Conservation (phyloP, 768 basidiomycete genomes). For the Naganishia onofrii region DNA sequence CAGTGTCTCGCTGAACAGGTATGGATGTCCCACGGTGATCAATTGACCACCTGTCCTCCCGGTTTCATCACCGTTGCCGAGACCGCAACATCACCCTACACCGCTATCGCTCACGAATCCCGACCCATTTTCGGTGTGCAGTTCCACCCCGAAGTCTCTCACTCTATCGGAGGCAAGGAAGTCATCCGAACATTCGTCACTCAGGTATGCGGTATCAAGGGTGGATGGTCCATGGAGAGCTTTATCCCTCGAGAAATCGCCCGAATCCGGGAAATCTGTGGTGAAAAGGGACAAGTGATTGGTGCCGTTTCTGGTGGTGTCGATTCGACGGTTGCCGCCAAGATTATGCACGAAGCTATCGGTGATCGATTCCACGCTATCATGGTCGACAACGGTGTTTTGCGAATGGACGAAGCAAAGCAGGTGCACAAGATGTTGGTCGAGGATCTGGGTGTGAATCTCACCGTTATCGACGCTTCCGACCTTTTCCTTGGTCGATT, state of each 20-base stretch:
- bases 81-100: conserved; percentile 83
- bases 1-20: conserved; percentile 60
- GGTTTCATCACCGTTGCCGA: conserved; percentile 84
- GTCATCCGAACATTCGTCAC: conserved; percentile 81
- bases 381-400: conserved; percentile 98
- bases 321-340: conserved; percentile 96
- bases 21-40: conserved; percentile 99
- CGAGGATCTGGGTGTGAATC: conserved; percentile 87
- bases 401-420: conserved; percentile 81
- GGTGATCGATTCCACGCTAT: conserved; percentile 99
- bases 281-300: conserved; percentile 89
- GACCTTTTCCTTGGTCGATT: conserved; percentile 84
- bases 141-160: conserved; percentile 98
- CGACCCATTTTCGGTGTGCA: conserved; percentile 94
- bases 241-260: conserved; percentile 96
- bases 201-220: conserved; percentile 74
- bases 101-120: conserved; percentile 84
- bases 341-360: conserved; percentile 99
- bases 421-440: conserved; percentile 93
- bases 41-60: conserved; percentile 73
- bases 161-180: conserved; percentile 82
- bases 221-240: conserved; percentile 96
- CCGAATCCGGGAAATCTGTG: conserved; percentile 91
- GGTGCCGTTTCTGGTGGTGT: conserved; percentile 97
- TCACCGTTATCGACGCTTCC: conserved; percentile 93